Conservation (phyloP, 768 basidiomycete genomes). For the Mycena rosella region DNA sequence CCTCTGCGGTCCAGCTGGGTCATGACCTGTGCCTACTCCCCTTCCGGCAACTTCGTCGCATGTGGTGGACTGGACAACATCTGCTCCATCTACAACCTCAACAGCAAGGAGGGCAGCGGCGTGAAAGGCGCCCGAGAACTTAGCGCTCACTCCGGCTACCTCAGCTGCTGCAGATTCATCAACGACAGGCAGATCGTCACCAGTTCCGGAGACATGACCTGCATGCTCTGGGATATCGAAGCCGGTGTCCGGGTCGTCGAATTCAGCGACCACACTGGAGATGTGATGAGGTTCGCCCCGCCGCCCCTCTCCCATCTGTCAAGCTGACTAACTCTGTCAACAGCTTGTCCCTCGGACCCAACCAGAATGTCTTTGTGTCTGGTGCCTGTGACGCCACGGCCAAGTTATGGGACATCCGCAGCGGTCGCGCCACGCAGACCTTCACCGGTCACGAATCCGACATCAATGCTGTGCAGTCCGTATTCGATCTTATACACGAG, state of each 20-base stretch:
- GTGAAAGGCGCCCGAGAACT: constrained; percentile 95
- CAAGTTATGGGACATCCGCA: constrained; percentile 99
- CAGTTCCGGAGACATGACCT: constrained; percentile 98
- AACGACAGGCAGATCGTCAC: constrained; percentile 99
- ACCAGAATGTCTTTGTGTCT: constrained; percentile 96
- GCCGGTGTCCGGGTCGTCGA: constrained; percentile 97
- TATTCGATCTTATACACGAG: constrained; percentile 38
- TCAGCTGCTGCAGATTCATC: constrained; percentile 98
- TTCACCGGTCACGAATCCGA: constrained; percentile 99
- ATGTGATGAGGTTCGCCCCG: constrained; percentile 94
- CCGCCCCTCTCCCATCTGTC: constrained; percentile 18
- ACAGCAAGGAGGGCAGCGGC: constrained; percentile 81
- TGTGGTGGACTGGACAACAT: constrained; percentile 99
- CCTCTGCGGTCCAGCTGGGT: constrained; percentile 98
- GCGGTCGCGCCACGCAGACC: constrained; percentile 97
- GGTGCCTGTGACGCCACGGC: constrained; percentile 99
- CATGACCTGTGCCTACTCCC: constrained; percentile 99
- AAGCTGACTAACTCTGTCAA: constrained; percentile 48
- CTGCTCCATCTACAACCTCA: constrained; percentile 97
- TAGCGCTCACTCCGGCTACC: constrained; percentile 97
- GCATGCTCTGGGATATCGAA: constrained; percentile 99
- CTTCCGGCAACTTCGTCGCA: constrained; percentile 96
- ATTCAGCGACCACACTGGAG: constrained; percentile 99
- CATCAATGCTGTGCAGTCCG: constrained; percentile 98
- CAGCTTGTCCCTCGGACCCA: constrained; percentile 91